Conservation (phyloP, 108 stramenopile genomes). For the Cyclotella kingstonii region DNA sequence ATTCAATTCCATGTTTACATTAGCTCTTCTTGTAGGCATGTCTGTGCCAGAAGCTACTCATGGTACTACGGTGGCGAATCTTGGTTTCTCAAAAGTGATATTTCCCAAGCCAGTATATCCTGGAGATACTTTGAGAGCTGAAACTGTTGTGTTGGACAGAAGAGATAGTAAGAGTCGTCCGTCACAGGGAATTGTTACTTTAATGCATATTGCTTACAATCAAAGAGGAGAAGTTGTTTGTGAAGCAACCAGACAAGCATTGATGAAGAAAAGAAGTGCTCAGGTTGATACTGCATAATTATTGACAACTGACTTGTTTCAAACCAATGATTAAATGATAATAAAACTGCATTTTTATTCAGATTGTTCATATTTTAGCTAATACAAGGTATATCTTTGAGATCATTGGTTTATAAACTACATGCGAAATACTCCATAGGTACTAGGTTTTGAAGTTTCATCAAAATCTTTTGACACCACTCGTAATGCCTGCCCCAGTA, state of each 20-base stretch:
- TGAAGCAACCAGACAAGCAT: slow-evolving; percentile 39
- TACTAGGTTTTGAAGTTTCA: slow-evolving; percentile 13
- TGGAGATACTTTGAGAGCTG: slow-evolving; percentile 43
- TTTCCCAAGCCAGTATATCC: slow-evolving; percentile 52
- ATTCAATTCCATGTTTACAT: slow-evolving; percentile 51
- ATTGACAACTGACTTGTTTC: too few species aligned
- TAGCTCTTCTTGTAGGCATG: slow-evolving; percentile 50
- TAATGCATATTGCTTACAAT: slow-evolving; percentile 46
- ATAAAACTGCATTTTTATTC: too few species aligned
- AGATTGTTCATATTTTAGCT: too few species aligned
- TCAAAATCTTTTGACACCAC: slow-evolving; percentile 61
- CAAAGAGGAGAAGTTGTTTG: slow-evolving; percentile 45
- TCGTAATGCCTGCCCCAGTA: slow-evolving; percentile 82
- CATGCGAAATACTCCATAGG: slow-evolving; percentile 52
- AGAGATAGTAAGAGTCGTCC: slow-evolving; percentile 48
- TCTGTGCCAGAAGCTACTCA: slow-evolving; percentile 43
- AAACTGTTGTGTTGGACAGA: slow-evolving; percentile 36
- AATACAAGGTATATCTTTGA: too few species aligned
- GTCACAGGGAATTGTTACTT: slow-evolving; percentile 39
- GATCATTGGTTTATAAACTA: slow-evolving; percentile 13
- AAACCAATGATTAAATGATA: too few species aligned
- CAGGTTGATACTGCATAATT: too few species aligned
- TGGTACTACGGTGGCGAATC: slow-evolving; percentile 48
- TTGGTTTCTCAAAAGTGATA: slow-evolving; percentile 45
- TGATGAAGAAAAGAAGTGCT: slow-evolving; percentile 47